Evolutionary conservation across 768 basidiomycete species (phyloP).

Genomic region (Amanita exitialis): DNA sequence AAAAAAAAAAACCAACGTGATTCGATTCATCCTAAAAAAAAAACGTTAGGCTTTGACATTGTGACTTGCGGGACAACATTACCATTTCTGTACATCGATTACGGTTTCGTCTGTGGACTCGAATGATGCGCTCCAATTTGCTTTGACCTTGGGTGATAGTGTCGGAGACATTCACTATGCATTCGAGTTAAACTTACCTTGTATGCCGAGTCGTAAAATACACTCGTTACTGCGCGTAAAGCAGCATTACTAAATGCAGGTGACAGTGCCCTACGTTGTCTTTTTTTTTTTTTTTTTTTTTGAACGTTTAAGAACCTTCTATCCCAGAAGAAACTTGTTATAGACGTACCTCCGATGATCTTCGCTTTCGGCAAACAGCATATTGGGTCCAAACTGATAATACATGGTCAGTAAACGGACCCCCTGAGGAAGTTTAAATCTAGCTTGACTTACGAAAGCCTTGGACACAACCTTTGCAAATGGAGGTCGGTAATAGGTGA

Average conservation of each 20-base stretch:
- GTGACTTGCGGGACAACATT: too few species aligned
- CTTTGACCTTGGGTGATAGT: too few species aligned
- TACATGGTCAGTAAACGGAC: neutral
- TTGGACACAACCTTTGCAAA: conserved; percentile 24
- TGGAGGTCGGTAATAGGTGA: conserved; percentile 31
- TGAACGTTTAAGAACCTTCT: neutral
- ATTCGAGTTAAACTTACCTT: conserved; percentile 22
- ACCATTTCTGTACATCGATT: too few species aligned
- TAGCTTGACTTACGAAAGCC: conserved; percentile 20
- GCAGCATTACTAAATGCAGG: neutral
- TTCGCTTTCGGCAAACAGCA: conserved; percentile 33
- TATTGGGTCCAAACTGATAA: conserved; percentile 26
- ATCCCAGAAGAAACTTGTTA: neutral
- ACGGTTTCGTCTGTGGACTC: too few species aligned
- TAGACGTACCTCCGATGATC: conserved; percentile 29
- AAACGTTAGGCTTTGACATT: too few species aligned
- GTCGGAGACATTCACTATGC: too few species aligned
- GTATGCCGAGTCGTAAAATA: conserved; percentile 42
- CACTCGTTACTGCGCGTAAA: conserved; percentile 15
- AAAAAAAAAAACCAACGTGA: too few species aligned
- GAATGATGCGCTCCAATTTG: too few species aligned
- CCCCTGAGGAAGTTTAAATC: neutral
- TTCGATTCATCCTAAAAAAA: too few species aligned
- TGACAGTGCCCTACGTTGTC: conserved; percentile 31
- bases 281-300: too few species aligned